Evolutionary conservation across 805 yeast species (phyloP), one percentile per base, ranked within the genome.

Genomic region (Starmerella etchellsii): DNA sequence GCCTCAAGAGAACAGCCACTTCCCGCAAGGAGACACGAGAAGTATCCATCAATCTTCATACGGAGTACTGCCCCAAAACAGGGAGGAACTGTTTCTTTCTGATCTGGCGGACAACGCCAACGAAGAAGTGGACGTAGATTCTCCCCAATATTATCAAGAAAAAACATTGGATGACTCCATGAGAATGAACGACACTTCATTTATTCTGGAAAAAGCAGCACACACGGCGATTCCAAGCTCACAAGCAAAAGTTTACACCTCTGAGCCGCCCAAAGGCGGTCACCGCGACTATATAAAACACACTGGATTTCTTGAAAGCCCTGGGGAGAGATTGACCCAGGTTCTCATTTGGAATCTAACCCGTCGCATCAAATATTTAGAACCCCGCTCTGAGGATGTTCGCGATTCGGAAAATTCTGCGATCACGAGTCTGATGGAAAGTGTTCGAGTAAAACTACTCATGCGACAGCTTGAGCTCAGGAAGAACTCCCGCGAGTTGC

Each of bases 341-440:
- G 47, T 47, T 7, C 34, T 49, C 13, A 44, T 49, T 18, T 49
- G 53, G 53, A 42, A 44, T 23, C 34, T 49, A 14, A 21, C 14
- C 11, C 36, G 41, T 11, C 45, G 47, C 18, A 36, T 44, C 11
- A 45, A 30, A 10, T 32, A 21, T 9, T 19, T 39, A 14, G 25
- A 29, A 7, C 43, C 9, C 41, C 41, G 11, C n/a, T n/a, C n/a
- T n/a, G 22, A 24, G 18, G 21, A 18, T 3, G 36, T 36, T 26
- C 23, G 27, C 2, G 14, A 14, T 26, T 29, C 45, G 7, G 14
- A 10, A 28, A 14, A 13, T 11, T 28, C 31, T 28, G 16, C 15
- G 31, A 18, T 35, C 4, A 19, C 14, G 16, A 23, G 30, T 2
- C 38, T 41, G 14, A 33, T 43, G 16, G 16, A 28, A 24, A 34